Evolutionary conservation across 805 yeast species (phyloP), one percentile per base, ranked within the genome.

Genomic region (Blastobotrys americana): DNA sequence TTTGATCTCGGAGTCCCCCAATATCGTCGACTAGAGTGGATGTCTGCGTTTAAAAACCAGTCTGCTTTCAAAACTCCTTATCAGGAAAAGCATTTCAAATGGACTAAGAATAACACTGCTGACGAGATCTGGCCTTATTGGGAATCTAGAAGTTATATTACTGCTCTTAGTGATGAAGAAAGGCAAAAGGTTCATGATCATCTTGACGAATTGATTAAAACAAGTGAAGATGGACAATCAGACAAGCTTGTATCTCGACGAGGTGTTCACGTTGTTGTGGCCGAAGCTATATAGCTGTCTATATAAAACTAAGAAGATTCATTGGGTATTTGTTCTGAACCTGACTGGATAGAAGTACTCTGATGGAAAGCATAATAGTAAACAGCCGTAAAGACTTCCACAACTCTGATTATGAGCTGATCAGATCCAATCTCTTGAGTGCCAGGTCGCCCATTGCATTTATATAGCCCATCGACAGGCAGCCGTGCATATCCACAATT

Each of bases 121-220:
- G 45, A 47, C 18, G 35, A 34, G 13, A 68, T 75, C 3, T 75
- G 66, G 65, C 64, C 64, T 31, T 71, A 73, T 51, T 77, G 82
- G 82, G 63, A 65, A 45, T 70, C 80, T 0, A 64, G 81, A 49
- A 71, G 78, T 40, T 78, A 73, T 53, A 71, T 78, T 41, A 76
- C 82, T 1, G 63, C 64, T 3, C 54, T 74, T 39, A 47, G 65
- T 3, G 70, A 64, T 0, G 61, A 49, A 1, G 69, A 74, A 53
- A 66, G 67, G 54, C 39, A 41, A 2, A 50, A 52, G 16, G 47
- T 73, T 33, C 60, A 66, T 44, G 31, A 51, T 1, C 47, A 62
- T 13, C 54, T 74, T 5, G 63, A 70, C 2, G 50, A 50, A 3
- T 45, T 67, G 9, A 39, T 69, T 6, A 57, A 48, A 16, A 37